Base-by-base conservation (phyloP, 208 protist genomes). In the Acanthamoeba polyphaga region DNA sequence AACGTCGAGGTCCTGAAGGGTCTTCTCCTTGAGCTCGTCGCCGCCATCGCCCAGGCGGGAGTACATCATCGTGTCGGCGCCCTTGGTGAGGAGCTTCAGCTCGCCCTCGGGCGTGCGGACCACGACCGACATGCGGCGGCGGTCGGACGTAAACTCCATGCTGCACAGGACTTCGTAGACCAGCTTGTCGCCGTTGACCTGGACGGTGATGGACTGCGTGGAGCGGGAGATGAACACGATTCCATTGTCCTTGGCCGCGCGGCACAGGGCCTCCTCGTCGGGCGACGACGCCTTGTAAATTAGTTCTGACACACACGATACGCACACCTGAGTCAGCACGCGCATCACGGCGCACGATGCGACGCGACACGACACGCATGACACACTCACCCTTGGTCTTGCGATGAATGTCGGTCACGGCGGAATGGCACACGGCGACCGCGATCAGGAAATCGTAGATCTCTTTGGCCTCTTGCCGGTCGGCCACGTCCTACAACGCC, bases 191-290 rank as follows among this genome's bases (percentile, higher is more conserved):
- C 80, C 80, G 53, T 62, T 43, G 34, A 88, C 29, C n/a, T 88
- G 27, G 6, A 88, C 24, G 27, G 53, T 88, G 27, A 64, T 88
- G 15, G 70, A 22, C 24, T 88, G 80, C 7, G 22, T 88, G 43
- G 51, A 66, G 51, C 80, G 80, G 6, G 80, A 88, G 15, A 88
- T 27, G 58, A 97, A 95, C 49, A 92, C 80, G 17, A 99, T 97
- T 34, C 97, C 96, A 0, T 99, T 93, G 43, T 96, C 95, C 7
- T 93, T 94, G 60, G 97, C 97, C 49, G 98, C 98, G 29, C 82
- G 82, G 88, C 99, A 98, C 24, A 99, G 96, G n/a, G 98, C 98
- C 49, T 98, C 97, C 95, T 99, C 99, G 95, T 99, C 99, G 10
- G 99, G 98, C n/a, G 98, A 99, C 29, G 98, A 96, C 24, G 98